These are phyloP conservation scores for Tephrocybe sp. DNA, from an alignment of 768 basidiomycete species.

Conservation along the genomic window DNA sequence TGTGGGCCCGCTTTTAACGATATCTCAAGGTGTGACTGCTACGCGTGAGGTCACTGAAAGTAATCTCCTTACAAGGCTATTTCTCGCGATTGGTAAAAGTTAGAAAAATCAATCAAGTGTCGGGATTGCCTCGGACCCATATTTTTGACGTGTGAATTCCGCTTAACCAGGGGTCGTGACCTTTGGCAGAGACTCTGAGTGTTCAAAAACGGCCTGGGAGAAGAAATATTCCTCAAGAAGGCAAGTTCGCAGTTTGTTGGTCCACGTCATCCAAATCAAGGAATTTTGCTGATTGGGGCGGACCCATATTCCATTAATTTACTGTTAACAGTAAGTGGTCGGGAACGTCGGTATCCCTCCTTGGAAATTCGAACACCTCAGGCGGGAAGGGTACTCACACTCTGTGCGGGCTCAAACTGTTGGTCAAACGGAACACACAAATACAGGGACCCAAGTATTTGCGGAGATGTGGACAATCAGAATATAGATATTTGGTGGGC, in stretches of 20 bases:
- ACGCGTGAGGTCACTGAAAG: conserved; percentile 17
- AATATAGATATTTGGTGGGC: conserved; percentile 1
- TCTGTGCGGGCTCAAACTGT: not conserved
- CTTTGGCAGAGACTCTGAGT: conserved; percentile 12
- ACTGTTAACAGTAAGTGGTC: conserved; percentile 1
- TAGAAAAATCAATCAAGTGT: conserved; percentile 18
- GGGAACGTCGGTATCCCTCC: conserved; percentile 7
- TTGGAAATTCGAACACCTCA: conserved; percentile 5
- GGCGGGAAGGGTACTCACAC: not conserved
- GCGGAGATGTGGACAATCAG: not conserved
- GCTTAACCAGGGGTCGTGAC: conserved; percentile 2
- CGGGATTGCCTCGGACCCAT: conserved; percentile 30
- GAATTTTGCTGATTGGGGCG: conserved; percentile 21
- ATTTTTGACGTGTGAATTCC: conserved; percentile 23
- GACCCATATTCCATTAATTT: conserved; percentile 20
- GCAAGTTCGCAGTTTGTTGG: conserved; percentile 15
- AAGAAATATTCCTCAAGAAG: conserved; percentile 12
- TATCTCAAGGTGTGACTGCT: conserved; percentile 13
- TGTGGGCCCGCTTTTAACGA: conserved; percentile 18
- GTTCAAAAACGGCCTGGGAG: conserved; percentile 6
- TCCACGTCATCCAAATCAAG: conserved; percentile 10
- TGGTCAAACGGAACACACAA: not conserved
- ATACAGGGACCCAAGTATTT: too few species aligned
- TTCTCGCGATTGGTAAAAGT: conserved; percentile 20
- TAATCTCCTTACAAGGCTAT: conserved; percentile 18